Percentiles rank a stretch among this genome's conserved stretches.
These are phyloP conservation scores for Beauveria sp. DNA, from an alignment of 2,329 filamentous ascomycete species.

Conservation along the genomic window DNA sequence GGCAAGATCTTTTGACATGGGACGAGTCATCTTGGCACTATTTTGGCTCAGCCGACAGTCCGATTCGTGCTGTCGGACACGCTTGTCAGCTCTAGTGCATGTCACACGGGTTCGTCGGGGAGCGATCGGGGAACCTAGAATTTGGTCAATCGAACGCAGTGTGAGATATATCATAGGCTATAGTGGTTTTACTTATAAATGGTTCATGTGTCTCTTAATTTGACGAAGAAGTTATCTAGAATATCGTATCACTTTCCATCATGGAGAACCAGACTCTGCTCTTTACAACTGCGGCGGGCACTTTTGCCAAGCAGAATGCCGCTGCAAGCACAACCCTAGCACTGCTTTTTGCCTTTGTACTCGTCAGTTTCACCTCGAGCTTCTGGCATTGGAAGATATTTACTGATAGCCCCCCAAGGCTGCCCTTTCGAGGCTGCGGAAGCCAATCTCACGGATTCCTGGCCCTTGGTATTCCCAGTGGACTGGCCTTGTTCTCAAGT, in stretches of 20 bases:
- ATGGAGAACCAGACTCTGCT: not conserved
- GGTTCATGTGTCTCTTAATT: not conserved
- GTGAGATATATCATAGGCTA: not conserved
- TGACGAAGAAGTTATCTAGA: not conserved
- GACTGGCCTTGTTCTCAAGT: not conserved
- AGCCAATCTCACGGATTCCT: conserved; percentile 1
- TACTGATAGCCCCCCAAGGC: not conserved
- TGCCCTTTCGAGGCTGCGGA: not conserved
- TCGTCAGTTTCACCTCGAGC: not conserved
- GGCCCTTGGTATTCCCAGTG: conserved; percentile 6
- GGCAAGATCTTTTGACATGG: not conserved
- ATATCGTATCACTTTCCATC: not conserved
- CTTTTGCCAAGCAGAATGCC: conserved; percentile 1
- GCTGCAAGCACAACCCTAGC: not conserved
- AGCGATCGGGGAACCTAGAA: not conserved
- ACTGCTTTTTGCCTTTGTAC: not conserved
- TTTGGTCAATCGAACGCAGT: not conserved
- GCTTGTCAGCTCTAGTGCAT: not conserved
- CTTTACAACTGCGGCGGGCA: not conserved
- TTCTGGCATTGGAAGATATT: not conserved
- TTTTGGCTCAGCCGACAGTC: not conserved
- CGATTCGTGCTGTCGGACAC: not conserved
- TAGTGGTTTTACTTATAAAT: not conserved
- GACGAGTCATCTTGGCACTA: not conserved
- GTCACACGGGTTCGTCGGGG: not conserved